These are phyloP conservation scores for Saxispiralis lemnorum DNA, from an alignment of 495 filamentous ascomycete species.

Conservation along the genomic window DNA sequence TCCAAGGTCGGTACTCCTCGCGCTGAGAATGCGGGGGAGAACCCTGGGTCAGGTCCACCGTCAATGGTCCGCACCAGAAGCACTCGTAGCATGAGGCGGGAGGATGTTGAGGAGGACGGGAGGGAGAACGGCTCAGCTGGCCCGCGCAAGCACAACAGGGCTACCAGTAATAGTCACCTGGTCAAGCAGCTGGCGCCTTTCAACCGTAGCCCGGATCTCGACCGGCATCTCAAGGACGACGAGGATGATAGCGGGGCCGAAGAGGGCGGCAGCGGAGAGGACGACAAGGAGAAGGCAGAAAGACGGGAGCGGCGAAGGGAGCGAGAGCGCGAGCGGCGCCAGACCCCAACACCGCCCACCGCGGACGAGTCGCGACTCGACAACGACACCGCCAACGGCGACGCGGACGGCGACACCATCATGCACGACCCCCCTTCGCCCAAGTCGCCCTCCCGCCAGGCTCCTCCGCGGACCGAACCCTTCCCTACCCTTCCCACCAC, in stretches of 20 bases:
- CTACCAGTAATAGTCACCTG: conserved; percentile 11
- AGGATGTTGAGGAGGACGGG: background rate
- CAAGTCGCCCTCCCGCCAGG: no score
- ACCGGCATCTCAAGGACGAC: conserved; percentile 2
- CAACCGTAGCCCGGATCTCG: conserved; percentile 15
- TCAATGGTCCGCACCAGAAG: conserved; percentile 12
- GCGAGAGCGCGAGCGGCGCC: background rate
- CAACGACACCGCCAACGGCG: background rate
- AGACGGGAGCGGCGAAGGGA: background rate
- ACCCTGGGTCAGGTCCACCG: background rate
- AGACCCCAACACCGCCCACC: background rate
- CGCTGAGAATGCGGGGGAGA: background rate
- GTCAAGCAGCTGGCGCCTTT: conserved; percentile 15
- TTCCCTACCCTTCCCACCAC: background rate
- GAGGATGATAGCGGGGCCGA: background rate
- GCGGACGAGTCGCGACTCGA: background rate
- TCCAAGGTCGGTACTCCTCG: conserved; percentile 15
- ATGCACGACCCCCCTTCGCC: no score
- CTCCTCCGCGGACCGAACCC: background rate
- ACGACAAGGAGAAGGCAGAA: background rate
- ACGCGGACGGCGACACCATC: no score
- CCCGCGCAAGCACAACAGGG: conserved; percentile 6
- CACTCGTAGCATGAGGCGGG: conserved; percentile 8
- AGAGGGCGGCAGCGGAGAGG: background rate
- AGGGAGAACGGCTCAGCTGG: conserved; percentile 5